Evolutionary conservation across 805 yeast genomes (phyloP).

Genomic region (Ogataea chonburiensis): DNA sequence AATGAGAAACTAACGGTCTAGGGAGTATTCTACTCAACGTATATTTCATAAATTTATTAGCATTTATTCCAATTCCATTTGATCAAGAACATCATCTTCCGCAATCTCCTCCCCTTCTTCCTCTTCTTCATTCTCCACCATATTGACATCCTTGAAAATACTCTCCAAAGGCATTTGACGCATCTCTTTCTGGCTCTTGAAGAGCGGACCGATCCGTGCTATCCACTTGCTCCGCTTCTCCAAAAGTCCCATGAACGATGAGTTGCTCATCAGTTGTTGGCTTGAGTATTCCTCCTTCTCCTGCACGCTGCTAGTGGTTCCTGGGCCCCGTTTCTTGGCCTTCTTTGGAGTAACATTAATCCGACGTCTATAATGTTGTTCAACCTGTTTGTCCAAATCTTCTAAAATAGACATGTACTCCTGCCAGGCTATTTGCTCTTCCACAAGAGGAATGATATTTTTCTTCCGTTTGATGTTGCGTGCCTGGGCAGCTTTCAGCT

Average conservation of each 20-base stretch:
- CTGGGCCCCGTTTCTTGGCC: slow-evolving; percentile 49
- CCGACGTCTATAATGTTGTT: slow-evolving; percentile 85
- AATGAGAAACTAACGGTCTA: background rate
- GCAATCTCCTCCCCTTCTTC: slow-evolving; percentile 29
- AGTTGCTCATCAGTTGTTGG: slow-evolving; percentile 70
- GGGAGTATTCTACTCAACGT: background rate
- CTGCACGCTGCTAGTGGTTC: slow-evolving; percentile 21
- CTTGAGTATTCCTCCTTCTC: slow-evolving; percentile 27
- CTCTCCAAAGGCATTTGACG: slow-evolving; percentile 67
- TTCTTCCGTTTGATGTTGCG: slow-evolving; percentile 69
- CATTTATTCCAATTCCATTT: slow-evolving; percentile 13
- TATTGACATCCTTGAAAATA: slow-evolving; percentile 45
- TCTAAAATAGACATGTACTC: slow-evolving; percentile 88
- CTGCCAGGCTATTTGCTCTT: slow-evolving; percentile 91
- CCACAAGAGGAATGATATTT: slow-evolving; percentile 65
- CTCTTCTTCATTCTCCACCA: slow-evolving; percentile 29
- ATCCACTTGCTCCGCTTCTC: slow-evolving; percentile 92
- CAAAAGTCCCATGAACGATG: slow-evolving; percentile 72
- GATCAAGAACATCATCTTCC: slow-evolving; percentile 26
- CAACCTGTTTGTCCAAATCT: slow-evolving; percentile 94
- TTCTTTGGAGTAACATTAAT: slow-evolving; percentile 67
- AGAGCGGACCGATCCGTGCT: slow-evolving; percentile 82
- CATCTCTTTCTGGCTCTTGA: slow-evolving; percentile 66
- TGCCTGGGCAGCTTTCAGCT: slow-evolving; percentile 57
- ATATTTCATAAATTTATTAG: too few relatives aligned